Evolutionary conservation across 305 asterid genomes (phyloP), one percentile per base, ranked within the genome.

Genomic region (Rubia peregrina): DNA sequence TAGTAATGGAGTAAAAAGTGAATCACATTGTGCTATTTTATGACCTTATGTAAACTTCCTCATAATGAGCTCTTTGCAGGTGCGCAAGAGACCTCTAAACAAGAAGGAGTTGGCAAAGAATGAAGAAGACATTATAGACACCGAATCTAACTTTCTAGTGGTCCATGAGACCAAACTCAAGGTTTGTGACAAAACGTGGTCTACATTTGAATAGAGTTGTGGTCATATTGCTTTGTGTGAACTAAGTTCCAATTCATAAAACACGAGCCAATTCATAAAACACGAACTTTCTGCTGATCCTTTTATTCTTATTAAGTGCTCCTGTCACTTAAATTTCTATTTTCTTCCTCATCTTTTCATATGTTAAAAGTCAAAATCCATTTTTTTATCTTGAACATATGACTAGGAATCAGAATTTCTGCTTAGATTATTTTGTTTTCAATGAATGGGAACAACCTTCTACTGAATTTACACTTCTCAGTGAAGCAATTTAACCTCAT

Each of bases 161-260:
- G 97, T 93, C 76, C 95, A 89, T 67, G 98, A 93, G 85, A 93
- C 96, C 64, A 89, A 93, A 81, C 96, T 93, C 73, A 93, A 91
- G 98, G 98, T 90, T 61, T 65, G 94, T 75, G 19, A 56, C 73
- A n/a, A 5, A 48, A 14, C 70, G 30, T 40, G 30, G 7, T 22
- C 16, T 42, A 41, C 26, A 12, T 19, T 61, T 66, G 38, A 21
- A 38, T 40, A 24, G 17, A 40, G 30, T 56, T 17, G 17, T 36
- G 42, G 46, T 67, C 44, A 60, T 19, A 12, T 75, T 12, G 19
- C 3, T 59, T 33, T 30, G 71, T 22, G 7, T 12, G 67, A 49
- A 41, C 40, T 43, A 33, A 24, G 70, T 40, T 33, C n/a, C 30
- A 57, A 49, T 46, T 22, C 40, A 38, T 8, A n/a, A 12, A 73